phyloP scores from a whole-genome alignment of 768 basidiomycete species.

The Russula earlei region DNA sequence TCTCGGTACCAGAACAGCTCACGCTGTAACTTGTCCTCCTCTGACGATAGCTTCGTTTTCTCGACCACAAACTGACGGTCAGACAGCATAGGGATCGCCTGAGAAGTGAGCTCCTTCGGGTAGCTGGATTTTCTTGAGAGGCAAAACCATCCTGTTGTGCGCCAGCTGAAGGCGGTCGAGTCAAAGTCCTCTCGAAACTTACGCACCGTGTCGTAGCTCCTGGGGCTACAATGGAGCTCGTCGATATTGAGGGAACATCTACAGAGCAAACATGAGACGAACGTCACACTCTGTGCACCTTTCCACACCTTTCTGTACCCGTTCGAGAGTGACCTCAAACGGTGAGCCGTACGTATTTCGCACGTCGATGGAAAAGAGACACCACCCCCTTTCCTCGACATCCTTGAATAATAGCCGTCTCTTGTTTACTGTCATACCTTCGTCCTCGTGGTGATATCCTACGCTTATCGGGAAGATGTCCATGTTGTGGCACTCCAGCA shows the following conservation, averaged over 20 bases:
- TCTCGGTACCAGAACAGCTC: conserved; percentile 97
- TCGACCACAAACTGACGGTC: conserved; percentile 87
- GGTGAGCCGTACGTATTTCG: conserved; percentile 85
- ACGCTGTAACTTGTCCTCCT: conserved; percentile 54
- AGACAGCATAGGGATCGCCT: conserved; percentile 75
- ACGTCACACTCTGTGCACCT: not conserved
- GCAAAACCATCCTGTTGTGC: conserved; percentile 48
- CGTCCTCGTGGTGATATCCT: conserved; percentile 16
- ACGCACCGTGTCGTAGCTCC: conserved; percentile 75
- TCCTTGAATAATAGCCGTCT: conserved; percentile 30
- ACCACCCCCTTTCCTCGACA: conserved; percentile 58
- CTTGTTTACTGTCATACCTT: conserved; percentile 16
- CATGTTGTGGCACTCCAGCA: conserved; percentile 82
- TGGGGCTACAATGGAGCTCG: conserved; percentile 64
- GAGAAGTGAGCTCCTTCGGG: conserved; percentile 44
- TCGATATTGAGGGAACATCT: conserved; percentile 36
- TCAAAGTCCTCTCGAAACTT: not conserved
- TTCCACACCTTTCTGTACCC: conserved; percentile 48
- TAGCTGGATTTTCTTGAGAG: conserved; percentile 61
- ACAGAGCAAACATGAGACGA: not conserved
- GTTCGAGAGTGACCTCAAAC: conserved; percentile 77
- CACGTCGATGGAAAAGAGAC: conserved; percentile 84
- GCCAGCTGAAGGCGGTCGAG: not conserved
- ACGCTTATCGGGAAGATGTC: conserved; percentile 62
- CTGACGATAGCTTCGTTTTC: conserved; percentile 51